Conservation (phyloP, 768 basidiomycete species). For the Cystobasidium ongulense region DNA sequence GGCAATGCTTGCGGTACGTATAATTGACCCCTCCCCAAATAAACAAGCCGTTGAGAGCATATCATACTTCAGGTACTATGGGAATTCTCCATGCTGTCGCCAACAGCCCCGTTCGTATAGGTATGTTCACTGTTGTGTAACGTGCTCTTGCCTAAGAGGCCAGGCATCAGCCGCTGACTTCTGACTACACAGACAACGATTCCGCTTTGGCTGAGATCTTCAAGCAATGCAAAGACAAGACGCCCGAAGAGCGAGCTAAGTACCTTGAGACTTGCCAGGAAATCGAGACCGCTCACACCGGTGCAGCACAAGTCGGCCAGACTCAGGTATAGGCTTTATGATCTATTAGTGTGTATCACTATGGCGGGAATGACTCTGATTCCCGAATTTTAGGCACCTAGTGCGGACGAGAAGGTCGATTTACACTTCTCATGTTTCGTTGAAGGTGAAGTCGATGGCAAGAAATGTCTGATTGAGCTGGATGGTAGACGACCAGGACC, state of each 20-base stretch:
- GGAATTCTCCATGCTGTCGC: slow-evolving; percentile 26
- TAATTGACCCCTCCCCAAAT: too few species aligned
- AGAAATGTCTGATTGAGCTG: slow-evolving; percentile 64
- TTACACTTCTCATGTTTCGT: slow-evolving; percentile 85
- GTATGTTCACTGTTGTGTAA: background rate
- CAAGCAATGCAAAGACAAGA: slow-evolving; percentile 53
- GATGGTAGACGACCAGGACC: slow-evolving; percentile 72
- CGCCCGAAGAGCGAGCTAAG: slow-evolving; percentile 64
- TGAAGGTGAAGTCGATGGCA: slow-evolving; percentile 49
- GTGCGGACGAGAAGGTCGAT: slow-evolving; percentile 57
- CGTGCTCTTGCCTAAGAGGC: too few species aligned
- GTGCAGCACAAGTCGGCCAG: slow-evolving; percentile 64
- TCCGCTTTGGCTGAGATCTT: slow-evolving; percentile 64
- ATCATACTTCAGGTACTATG: slow-evolving; percentile 20
- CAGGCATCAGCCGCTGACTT: too few species aligned
- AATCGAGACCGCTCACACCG: slow-evolving; percentile 68
- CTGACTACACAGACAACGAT: slow-evolving; percentile 45
- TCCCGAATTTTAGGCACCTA: slow-evolving; percentile 47
- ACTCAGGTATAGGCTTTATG: slow-evolving; percentile 44
- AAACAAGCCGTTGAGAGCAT: too few species aligned
- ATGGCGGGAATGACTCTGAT: background rate
- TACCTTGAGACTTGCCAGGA: slow-evolving; percentile 66
- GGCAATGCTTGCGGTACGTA: slow-evolving; percentile 50
- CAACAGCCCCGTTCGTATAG: background rate
- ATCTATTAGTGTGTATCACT: background rate